Evolutionary conservation across 805 yeast species (phyloP), one percentile per base, ranked within the genome.

Genomic region (Saccharomycopsis synnaedendra): DNA sequence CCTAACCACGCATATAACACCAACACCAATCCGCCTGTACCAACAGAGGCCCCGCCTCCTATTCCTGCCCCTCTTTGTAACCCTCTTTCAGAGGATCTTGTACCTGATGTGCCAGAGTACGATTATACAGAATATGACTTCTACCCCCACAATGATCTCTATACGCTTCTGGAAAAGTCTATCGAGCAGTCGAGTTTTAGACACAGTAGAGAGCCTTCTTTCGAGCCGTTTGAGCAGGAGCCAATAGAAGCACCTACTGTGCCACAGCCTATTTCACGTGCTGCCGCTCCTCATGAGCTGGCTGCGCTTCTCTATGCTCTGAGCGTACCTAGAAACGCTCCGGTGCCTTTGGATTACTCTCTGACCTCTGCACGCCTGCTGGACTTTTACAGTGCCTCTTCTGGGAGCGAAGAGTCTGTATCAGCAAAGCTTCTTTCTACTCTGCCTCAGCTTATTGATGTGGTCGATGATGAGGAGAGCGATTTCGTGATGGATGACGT

Each of bases 81-180:
- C 19, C 19, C 19, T 19, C 19, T 19, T 19, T 19, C 19, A 34
- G n/a, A 34, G 11, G 3, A 34, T 34, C 11, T 34, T 10, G 11
- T n/a, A 34, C 10, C 37, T 34, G 3, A 34, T n/a, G 37, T 10
- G 11, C 37, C 37, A 34, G 11, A 34, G 10, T 10, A n/a, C 11
- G 37, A 34, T 34, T 10, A 10, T 10, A 34, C 10, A 10, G 11
- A 34, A 10, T 10, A 34, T 34, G 37, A n/a, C 11, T 10, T 34
- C 10, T 34, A 8, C 32, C 32, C 39, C 3, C 30, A 32, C 30
- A 45, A 42, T 43, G 53, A 49, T 7, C 39, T 49, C 8, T 49
- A 49, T 30, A 49, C 53, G 5, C 34, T 49, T 5, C 43, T 47
- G 3, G 53, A 49, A 34, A 49, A 49, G 39, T 49, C 53, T 19